Base-by-base conservation (phyloP, 495 filamentous ascomycete genomes). In the Podospora conica region DNA sequence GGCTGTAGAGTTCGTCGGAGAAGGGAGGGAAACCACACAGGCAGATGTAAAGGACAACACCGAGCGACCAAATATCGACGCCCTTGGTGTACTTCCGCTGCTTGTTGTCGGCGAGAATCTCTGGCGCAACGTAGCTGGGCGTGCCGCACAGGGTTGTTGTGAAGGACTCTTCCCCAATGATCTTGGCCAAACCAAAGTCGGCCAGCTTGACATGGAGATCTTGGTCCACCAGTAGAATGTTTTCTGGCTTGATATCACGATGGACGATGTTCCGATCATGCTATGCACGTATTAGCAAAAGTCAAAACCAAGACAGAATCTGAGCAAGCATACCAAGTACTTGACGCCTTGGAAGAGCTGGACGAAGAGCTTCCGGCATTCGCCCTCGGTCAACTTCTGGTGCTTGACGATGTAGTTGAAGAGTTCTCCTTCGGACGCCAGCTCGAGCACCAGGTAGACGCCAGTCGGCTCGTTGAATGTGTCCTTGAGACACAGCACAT, bases 31-130 rank as follows among this genome's bases (percentile, higher is more conserved):
- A 99, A 4, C 96, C 96, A 74, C 96, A 99, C 15, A 99, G 86
- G 73, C 93, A 98, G 69, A 99, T 98, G 77, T 99, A 99, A 22
- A 99, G 85, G n/a, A 98, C 96, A 10, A 99, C 96, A 12, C 96
- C 96, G 18, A 98, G 85, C 0, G 93, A 96, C 96, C 96, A 99
- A 60, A 98, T 83, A 76, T 99, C 96, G 25, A 98, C 96, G 15
- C 94, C 93, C 68, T 92, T 92, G 40, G 92, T 96, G 76, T 99
- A 99, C 73, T 89, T 89, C 58, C 96, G 88, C 58, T 90, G 84
- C 65, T 83, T 86, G 23, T 82, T 84, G 64, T 90, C 88, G 69
- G 92, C 87, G 11, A 99, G 79, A 62, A 99, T 97, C 73, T 99
- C 96, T 2, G 96, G 96, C 0, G 96, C 96, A 68, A 98, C 96